Evolutionary conservation across 2,329 filamentous ascomycete genomes (phyloP), one percentile per base, ranked within the genome.

Genomic region (Xylariaceae sp.): DNA sequence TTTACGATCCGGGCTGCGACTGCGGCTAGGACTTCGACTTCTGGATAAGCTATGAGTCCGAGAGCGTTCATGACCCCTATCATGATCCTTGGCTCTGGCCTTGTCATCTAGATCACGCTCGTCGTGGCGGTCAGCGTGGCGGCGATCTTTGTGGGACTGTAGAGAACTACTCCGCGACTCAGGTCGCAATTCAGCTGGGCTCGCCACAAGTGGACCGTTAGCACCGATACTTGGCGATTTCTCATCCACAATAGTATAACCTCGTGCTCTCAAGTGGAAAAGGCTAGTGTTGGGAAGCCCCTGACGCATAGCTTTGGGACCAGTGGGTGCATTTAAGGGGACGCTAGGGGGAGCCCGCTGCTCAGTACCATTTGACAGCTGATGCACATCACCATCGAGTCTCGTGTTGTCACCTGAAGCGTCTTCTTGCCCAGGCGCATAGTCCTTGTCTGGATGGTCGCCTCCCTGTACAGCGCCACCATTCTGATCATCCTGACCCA

Each of bases 221-320:
- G 64, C 70, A 64, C 60, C 70, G 66, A 60, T 67, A 56, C 69
- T 72, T 42, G 73, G 69, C 56, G 64, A 67, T 59, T 67, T 68
- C 54, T 76, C 72, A 64, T 76, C 76, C 65, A 73, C 74, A 44
- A 81, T 75, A 44, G 81, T 75, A 64, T 73, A 78, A 45, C 79
- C 80, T 63, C 79, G 74, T 23, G 82, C 82, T 64, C 84, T 78
- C 72, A 87, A 72, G 67, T 88, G 83, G 64, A 86, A 82, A 56
- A 89, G 82, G 66, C 89, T 90, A 59, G 88, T 92, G 73, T 95
- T 95, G 55, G 90, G 89, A 9, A 92, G 79, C 35, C 92, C 91
- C 74, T 94, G 88, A 64, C 93, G 84, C 90, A 97, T 96, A 15
- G 94, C 94, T 75, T 94, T 92, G 52, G 94, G 94, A 8, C 92